phyloP scores from a whole-genome alignment of 306 rosid species.

The Acacia confusa region DNA sequence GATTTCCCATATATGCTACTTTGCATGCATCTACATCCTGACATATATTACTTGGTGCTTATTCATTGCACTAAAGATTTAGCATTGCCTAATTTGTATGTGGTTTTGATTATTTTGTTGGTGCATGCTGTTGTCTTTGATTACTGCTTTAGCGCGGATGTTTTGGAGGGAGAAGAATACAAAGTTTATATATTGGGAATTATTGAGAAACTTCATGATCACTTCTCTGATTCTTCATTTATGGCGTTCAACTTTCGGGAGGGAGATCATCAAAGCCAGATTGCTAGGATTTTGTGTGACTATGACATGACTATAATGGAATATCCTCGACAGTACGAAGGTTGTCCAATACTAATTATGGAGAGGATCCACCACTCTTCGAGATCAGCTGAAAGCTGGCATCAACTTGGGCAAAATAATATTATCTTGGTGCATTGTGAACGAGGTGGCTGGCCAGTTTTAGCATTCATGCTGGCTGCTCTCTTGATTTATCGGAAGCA shows the following conservation, averaged over 20 bases:
- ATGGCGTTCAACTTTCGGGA: constrained; percentile 97
- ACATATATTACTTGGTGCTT: background rate
- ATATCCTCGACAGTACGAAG: constrained; percentile 93
- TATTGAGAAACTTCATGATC: constrained; percentile 64
- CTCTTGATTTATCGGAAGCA: constrained; percentile 86
- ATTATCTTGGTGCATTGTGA: constrained; percentile 92
- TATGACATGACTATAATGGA: constrained; percentile 96
- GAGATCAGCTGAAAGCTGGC: constrained; percentile 96
- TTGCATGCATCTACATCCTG: background rate
- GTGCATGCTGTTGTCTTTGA: constrained; percentile 71
- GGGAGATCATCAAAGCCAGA: constrained; percentile 77
- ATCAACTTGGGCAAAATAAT: constrained; percentile 78
- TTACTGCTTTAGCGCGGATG: constrained; percentile 87
- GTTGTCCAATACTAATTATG: constrained; percentile 93
- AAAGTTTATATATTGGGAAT: constrained; percentile 77
- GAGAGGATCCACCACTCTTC: constrained; percentile 93
- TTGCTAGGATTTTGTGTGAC: constrained; percentile 61
- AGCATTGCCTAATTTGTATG: background rate
- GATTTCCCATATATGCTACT: constrained; percentile 13
- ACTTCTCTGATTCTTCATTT: constrained; percentile 81
- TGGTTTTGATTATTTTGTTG: constrained; percentile 32
- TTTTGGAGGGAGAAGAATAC: constrained; percentile 72
- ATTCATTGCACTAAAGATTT: constrained; percentile 27
- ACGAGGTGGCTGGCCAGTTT: constrained; percentile 91
- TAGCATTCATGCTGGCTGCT: constrained; percentile 93